These are phyloP conservation scores for Stagonosporopsis vannaccii DNA, from an alignment of 2,329 filamentous ascomycete genomes.

Conservation along the genomic window DNA sequence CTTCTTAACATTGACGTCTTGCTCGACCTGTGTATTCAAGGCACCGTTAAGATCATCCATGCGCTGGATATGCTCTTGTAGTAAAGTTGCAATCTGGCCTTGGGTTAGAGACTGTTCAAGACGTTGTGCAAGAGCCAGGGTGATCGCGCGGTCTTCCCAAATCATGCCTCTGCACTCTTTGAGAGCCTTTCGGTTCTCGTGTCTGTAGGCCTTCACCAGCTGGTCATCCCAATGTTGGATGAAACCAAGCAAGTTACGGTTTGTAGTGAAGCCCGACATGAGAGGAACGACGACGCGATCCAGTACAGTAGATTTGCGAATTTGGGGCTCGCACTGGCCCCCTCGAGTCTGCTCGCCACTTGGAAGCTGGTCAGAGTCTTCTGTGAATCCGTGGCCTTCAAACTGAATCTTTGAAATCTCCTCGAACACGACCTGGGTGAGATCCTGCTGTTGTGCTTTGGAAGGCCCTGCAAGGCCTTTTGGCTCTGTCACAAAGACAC, in stretches of 20 bases:
- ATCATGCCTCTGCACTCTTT: slow-evolving; percentile 28
- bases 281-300: slow-evolving; percentile 40
- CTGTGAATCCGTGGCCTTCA: slow-evolving; percentile 16
- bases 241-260: slow-evolving; percentile 46
- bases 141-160: slow-evolving; percentile 41
- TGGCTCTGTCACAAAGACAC: slow-evolving; percentile 39
- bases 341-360: background rate
- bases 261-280: slow-evolving; percentile 44
- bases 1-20: slow-evolving; percentile 29
- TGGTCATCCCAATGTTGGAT: slow-evolving; percentile 46
- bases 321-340: background rate
- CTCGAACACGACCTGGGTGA: slow-evolving; percentile 40
- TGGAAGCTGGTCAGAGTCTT: slow-evolving; percentile 1
- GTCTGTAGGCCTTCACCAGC: slow-evolving; percentile 29
- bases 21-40: slow-evolving; percentile 18
- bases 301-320: slow-evolving; percentile 12
- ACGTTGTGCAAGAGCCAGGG: slow-evolving; percentile 28
- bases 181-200: slow-evolving; percentile 27
- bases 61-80: slow-evolving; percentile 38
- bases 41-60: slow-evolving; percentile 26
- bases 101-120: slow-evolving; percentile 46
- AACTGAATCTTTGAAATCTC: slow-evolving; percentile 34
- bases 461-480: slow-evolving; percentile 19
- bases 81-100: slow-evolving; percentile 39
- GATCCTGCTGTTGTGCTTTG: slow-evolving; percentile 31